phyloP scores from a whole-genome alignment of 176 grass and related monocot species.

The Lolium perenne region DNA sequence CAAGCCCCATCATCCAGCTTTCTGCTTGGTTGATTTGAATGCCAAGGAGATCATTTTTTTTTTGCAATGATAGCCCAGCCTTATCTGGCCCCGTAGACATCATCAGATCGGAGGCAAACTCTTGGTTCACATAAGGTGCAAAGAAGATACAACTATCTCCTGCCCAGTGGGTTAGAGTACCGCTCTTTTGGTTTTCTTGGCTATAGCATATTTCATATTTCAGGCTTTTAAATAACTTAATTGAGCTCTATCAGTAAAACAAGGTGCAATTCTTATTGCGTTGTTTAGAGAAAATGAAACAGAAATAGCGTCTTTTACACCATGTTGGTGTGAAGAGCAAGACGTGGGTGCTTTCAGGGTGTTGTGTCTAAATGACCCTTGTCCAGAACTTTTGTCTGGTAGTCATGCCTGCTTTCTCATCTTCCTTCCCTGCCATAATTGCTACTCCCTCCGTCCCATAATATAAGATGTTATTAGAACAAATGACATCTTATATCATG shows the following conservation, averaged over 20 bases:
- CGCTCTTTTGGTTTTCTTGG: no score
- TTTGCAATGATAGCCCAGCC: not conserved
- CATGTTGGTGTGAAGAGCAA: slow-evolving; percentile 17
- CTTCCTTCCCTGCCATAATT: slow-evolving; percentile 1
- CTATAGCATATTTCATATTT: no score
- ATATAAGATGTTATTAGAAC: no score
- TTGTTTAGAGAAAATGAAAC: no score
- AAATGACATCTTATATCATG: no score
- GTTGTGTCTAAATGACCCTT: slow-evolving; percentile 5
- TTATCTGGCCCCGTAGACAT: not conserved
- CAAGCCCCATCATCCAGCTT: slow-evolving; percentile 8
- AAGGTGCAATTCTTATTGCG: no score
- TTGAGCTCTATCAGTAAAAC: no score
- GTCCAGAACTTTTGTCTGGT: slow-evolving; percentile 13
- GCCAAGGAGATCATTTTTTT: not conserved
- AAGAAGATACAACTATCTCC: not conserved
- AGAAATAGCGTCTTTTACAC: no score
- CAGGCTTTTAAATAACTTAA: no score
- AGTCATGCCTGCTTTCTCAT: slow-evolving; percentile 11
- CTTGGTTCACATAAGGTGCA: slow-evolving; percentile 11
- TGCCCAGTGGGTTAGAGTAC: no score
- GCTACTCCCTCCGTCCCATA: no score
- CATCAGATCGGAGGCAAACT: not conserved
- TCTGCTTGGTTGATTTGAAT: not conserved
- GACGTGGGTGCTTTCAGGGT: not conserved